Percentiles rank a stretch among this genome's conserved stretches.
These are phyloP conservation scores for Fusarium sp. DNA, from an alignment of 2,329 filamentous ascomycete genomes.

Conservation along the genomic window DNA sequence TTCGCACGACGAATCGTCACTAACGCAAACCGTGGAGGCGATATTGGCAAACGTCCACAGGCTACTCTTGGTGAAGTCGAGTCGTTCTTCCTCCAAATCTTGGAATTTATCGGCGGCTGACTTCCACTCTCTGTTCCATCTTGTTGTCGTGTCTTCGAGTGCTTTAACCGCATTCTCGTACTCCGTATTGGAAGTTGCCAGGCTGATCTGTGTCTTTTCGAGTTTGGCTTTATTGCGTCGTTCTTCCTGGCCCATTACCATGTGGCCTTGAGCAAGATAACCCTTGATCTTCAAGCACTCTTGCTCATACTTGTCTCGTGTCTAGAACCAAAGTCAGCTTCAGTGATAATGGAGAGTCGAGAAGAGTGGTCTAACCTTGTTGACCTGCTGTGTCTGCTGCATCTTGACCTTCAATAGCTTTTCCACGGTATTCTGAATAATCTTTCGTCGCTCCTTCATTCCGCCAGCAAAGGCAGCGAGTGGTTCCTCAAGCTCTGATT, in stretches of 20 bases:
- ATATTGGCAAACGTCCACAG: constrained; percentile 99
- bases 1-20: constrained; percentile 95
- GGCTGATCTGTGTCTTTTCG: constrained; percentile 97
- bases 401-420: constrained; percentile 93
- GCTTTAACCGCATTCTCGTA: constrained; percentile 94
- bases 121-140: constrained; percentile 99
- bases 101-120: constrained; percentile 98
- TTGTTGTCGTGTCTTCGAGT: constrained; percentile 91
- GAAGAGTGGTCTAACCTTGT: constrained; percentile 72
- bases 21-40: constrained; percentile 95
- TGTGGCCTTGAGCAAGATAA: constrained; percentile 97
- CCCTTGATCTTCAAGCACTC: constrained; percentile 99
- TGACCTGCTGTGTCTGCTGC: constrained; percentile 89
- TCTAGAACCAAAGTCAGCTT: constrained; percentile 59
- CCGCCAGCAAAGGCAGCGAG: constrained; percentile 90
- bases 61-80: constrained; percentile 98
- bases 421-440: constrained; percentile 92
- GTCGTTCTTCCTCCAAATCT: constrained; percentile 94
- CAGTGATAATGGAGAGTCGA: neutral
- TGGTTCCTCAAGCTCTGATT: constrained; percentile 93
- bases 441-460: constrained; percentile 97
- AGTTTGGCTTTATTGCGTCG: constrained; percentile 98
- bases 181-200: constrained; percentile 89
- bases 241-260: constrained; percentile 99
- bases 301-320: constrained; percentile 94